Conservation (phyloP, 768 basidiomycete species). For the Hirschioporus abietinus region DNA sequence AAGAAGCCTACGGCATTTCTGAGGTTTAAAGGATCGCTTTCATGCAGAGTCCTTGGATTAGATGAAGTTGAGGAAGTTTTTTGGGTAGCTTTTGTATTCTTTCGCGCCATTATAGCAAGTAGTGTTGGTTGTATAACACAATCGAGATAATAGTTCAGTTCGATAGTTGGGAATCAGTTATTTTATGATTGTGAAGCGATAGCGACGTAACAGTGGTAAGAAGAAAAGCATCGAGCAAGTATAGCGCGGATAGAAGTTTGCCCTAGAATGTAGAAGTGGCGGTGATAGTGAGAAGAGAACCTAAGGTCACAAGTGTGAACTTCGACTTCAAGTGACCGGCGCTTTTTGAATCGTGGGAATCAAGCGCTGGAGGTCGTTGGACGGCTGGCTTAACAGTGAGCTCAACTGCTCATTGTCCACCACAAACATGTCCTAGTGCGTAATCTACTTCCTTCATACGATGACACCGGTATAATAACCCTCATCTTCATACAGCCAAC, state of each 20-base stretch:
- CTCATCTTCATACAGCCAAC: slow-evolving; percentile 40
- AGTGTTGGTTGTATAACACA: neutral
- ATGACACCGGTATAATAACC: neutral
- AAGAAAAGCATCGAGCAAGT: neutral
- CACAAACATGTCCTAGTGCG: neutral
- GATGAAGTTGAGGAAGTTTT: neutral
- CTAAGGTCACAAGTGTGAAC: neutral
- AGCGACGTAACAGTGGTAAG: neutral
- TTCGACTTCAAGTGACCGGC: too few species aligned
- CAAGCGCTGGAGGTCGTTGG: neutral
- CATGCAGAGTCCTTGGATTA: neutral
- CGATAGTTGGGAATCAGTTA: neutral
- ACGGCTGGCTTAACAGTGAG: neutral
- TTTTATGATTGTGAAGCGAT: neutral
- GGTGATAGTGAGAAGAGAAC: neutral
- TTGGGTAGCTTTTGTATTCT: neutral
- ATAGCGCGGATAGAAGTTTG: neutral
- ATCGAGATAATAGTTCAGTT: neutral
- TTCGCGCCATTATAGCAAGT: neutral
- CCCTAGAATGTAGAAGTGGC: neutral
- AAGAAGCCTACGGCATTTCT: neutral
- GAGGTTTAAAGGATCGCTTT: neutral
- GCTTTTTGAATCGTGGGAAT: neutral
- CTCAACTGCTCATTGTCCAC: neutral
- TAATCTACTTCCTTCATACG: neutral